These are phyloP conservation scores for Iberis amara DNA, from an alignment of 441 rosid genomes.

Conservation along the genomic window DNA sequence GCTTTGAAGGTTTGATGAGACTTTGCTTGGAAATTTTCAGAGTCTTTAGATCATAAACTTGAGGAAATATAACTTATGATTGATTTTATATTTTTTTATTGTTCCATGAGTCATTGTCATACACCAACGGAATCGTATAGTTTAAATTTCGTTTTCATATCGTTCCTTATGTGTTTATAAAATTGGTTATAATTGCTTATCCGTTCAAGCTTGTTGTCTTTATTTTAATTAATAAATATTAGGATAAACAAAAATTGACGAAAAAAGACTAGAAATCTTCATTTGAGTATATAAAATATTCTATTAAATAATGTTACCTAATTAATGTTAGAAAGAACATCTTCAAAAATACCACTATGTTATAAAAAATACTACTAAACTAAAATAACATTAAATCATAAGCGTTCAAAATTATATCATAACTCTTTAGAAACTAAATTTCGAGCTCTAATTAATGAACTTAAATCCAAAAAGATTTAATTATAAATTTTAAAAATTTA, in stretches of 20 bases:
- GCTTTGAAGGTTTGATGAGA: not conserved
- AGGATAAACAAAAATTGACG: no score
- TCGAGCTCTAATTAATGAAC: no score
- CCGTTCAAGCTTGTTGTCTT: not conserved
- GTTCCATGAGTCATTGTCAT: slow-evolving; percentile 14
- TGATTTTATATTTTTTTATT: not conserved
- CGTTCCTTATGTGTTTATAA: slow-evolving; percentile 14
- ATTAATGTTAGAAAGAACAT: not conserved
- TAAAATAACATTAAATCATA: no score
- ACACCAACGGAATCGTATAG: slow-evolving; percentile 18
- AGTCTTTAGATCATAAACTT: slow-evolving; percentile 4
- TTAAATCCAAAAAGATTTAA: no score
- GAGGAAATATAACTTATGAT: slow-evolving; percentile 2
- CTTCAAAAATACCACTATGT: no score
- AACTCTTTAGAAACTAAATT: no score
- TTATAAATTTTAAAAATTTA: no score
- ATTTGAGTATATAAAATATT: not conserved
- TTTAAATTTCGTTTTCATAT: slow-evolving; percentile 22
- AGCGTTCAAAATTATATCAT: no score
- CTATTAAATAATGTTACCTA: not conserved
- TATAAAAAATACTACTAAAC: no score
- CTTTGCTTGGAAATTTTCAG: not conserved
- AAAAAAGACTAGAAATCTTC: not conserved
- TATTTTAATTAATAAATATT: not conserved
- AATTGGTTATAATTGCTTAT: not conserved